Evolutionary conservation across 2,329 filamentous ascomycete genomes (phyloP).

Genomic region (Emydomyces testavorans): DNA sequence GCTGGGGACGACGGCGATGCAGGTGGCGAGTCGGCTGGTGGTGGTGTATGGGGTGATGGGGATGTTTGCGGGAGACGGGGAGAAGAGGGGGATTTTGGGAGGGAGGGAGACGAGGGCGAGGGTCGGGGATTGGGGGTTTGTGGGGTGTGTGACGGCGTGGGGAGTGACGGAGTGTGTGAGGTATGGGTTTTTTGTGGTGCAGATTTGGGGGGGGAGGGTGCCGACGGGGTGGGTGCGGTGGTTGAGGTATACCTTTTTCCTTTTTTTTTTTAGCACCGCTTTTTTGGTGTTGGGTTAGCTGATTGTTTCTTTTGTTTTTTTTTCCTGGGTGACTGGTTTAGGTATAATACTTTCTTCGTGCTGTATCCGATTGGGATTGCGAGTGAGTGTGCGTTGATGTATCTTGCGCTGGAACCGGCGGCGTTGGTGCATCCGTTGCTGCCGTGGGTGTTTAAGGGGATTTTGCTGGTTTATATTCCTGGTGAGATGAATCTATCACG

Average conservation of each 20-base stretch:
- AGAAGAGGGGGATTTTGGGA: constrained; percentile 49
- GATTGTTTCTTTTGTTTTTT: neutral
- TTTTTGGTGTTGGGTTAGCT: neutral
- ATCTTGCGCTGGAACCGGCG: constrained; percentile 51
- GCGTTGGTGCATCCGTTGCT: constrained; percentile 43
- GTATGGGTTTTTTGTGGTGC: constrained; percentile 80
- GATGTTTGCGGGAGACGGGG: constrained; percentile 56
- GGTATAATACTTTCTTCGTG: constrained; percentile 80
- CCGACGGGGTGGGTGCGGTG: constrained; percentile 60
- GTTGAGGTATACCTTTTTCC: constrained; percentile 48
- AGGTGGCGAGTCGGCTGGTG: constrained; percentile 75
- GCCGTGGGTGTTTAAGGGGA: constrained; percentile 50
- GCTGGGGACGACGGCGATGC: constrained; percentile 73
- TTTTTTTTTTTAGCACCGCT: constrained; percentile 1
- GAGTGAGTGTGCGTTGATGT: constrained; percentile 76
- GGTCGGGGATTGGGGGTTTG: constrained; percentile 33
- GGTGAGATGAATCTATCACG: constrained; percentile 38
- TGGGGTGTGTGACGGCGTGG: constrained; percentile 64
- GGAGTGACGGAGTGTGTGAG: constrained; percentile 82
- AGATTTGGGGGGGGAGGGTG: constrained; percentile 43
- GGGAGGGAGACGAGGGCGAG: constrained; percentile 21
- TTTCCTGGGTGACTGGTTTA: too few relatives aligned
- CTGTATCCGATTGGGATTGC: constrained; percentile 86
- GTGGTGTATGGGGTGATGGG: constrained; percentile 78
- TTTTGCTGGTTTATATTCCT: constrained; percentile 67